Conservation (phyloP, 2,329 filamentous ascomycete genomes). For the Calonectria naviculata region DNA sequence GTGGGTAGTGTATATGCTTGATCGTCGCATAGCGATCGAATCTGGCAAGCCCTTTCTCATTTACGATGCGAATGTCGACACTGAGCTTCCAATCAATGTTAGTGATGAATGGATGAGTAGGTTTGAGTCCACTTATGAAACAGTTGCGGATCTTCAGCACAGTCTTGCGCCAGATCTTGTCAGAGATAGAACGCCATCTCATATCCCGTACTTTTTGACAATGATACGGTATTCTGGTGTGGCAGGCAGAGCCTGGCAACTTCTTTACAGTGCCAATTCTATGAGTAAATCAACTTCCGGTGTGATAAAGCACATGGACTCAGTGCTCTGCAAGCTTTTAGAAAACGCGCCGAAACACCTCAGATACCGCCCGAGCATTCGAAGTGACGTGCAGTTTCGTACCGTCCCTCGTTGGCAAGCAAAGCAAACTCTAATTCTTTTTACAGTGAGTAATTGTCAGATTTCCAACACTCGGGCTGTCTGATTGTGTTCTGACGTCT, state of each 20-base stretch:
- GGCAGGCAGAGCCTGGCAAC: neutral
- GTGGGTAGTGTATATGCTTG: neutral
- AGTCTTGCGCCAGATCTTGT: neutral
- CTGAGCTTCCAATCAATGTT: neutral
- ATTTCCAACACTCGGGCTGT: no score
- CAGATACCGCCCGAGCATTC: neutral
- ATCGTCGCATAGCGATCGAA: neutral
- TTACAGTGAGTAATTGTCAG: neutral
- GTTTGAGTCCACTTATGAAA: neutral
- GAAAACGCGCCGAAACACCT: neutral
- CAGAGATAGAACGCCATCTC: neutral
- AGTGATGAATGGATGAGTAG: neutral
- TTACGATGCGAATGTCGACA: neutral
- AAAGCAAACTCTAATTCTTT: neutral
- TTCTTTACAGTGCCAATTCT: neutral
- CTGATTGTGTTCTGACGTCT: neutral
- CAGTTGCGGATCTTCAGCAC: neutral
- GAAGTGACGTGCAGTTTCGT: neutral
- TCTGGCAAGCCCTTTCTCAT: neutral
- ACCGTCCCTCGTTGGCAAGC: neutral
- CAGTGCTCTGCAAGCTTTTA: neutral
- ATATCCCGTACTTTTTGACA: neutral
- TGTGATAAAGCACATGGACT: neutral
- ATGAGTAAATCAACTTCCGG: neutral
- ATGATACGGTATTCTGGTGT: neutral